Percentiles rank a stretch among this genome's conserved stretches.
These are phyloP conservation scores for Lactarius hatsudake DNA, from an alignment of 768 basidiomycete species.

Conservation along the genomic window DNA sequence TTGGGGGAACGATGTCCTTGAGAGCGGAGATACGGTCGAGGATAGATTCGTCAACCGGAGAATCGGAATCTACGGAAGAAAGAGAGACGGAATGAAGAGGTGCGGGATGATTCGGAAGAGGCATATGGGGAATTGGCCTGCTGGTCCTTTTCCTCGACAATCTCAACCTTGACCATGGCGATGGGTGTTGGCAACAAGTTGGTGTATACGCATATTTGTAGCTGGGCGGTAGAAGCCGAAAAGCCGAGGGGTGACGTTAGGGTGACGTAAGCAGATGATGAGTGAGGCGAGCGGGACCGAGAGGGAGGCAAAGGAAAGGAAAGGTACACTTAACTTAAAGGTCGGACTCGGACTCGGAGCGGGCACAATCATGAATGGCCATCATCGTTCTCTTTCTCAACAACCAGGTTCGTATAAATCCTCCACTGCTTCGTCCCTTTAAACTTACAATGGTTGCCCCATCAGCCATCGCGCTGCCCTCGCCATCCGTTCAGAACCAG, in stretches of 20 bases:
- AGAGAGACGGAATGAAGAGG: constrained; percentile 70
- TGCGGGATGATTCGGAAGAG: constrained; percentile 70
- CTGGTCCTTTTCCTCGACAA: constrained; percentile 79
- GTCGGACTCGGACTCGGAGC: background rate
- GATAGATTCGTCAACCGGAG: constrained; percentile 74
- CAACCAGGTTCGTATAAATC: constrained; percentile 16
- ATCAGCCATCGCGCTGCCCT: constrained; percentile 60
- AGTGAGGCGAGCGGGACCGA: constrained; percentile 15
- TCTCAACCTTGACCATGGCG: constrained; percentile 90
- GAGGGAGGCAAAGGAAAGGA: no score
- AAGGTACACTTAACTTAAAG: no score
- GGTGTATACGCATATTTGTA: background rate
- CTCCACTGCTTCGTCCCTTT: background rate
- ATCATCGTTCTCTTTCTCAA: constrained; percentile 17
- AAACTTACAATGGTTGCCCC: constrained; percentile 31
- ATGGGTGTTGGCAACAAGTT: background rate
- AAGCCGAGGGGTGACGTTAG: background rate
- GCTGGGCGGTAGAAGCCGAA: background rate
- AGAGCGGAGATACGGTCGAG: constrained; percentile 87
- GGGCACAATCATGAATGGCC: constrained; percentile 1
- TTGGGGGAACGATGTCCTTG: constrained; percentile 92
- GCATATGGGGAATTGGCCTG: constrained; percentile 63
- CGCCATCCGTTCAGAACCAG: constrained; percentile 71
- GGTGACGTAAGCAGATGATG: background rate
- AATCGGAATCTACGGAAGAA: constrained; percentile 73